Evolutionary conservation across 2,329 filamentous ascomycete species (phyloP), one percentile per base, ranked within the genome.

Genomic region (Xylariomycetidae sp.): DNA sequence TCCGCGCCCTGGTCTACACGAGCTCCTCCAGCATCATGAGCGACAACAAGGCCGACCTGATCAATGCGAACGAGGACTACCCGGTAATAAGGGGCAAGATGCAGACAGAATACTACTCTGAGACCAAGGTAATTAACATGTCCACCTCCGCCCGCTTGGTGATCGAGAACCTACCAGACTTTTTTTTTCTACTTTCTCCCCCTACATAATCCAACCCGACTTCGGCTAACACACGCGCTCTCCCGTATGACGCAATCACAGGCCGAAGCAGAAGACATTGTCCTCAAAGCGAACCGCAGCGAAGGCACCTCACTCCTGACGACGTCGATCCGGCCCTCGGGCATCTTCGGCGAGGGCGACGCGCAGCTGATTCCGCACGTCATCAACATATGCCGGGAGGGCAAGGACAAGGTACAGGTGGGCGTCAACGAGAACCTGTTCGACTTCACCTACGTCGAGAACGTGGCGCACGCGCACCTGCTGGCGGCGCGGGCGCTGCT

Each of bases 331-430:
- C 85, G 92, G 12, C 87, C 89, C 6, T 84, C 88, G 10, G 87
- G 87, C 46, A 94, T 97, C 59, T 87, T 95, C 54, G 90, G 90
- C 51, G 87, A 92, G 55, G 86, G 86, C 50, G 92, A 98, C 64
- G 77, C 78, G 33, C 83, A 88, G 55, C 63, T 82, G 11, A 77
- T 90, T 20, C 77, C 81, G 43, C 78, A 82, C 48, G 74, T 96
- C 42, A 69, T 94, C 51, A 74, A 80, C 42, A 78, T 85, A 49
- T 84, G 83, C 56, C 69, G 72, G 38, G 71, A 77, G 41, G 70
- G 76, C 50, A 80, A 85, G 44, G 82, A 87, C 23, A 76, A 75
- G 42, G 78, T 92, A 57, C 85, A 96, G 59, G 74, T 97, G 15
- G 92, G 92, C 47, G 63, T 77, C 47, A 77, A 77, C 61, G 61